These are phyloP conservation scores for Candida sanyiensis DNA, from an alignment of 805 yeast genomes.

Conservation along the genomic window DNA sequence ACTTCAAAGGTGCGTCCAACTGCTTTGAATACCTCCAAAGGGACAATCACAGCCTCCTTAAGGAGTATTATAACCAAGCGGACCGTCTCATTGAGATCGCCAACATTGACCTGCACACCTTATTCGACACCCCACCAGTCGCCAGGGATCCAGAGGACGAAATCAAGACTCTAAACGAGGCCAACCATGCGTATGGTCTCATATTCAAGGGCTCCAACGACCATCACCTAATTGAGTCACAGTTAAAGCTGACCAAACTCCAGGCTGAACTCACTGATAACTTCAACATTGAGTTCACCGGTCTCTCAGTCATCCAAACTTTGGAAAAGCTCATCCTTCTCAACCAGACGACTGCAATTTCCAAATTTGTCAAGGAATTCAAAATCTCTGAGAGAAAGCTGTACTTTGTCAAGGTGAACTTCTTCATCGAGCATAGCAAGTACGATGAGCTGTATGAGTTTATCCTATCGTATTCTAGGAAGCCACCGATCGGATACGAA, in stretches of 20 bases:
- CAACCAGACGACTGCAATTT: constrained; percentile 45
- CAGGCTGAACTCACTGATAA: constrained; percentile 39
- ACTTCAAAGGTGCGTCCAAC: constrained; percentile 34
- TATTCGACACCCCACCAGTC: constrained; percentile 5
- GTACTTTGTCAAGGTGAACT: constrained; percentile 47
- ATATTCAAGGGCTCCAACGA: constrained; percentile 32
- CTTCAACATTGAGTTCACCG: constrained; percentile 25
- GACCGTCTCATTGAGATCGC: constrained; percentile 49
- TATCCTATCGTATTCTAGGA: constrained; percentile 35
- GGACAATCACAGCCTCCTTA: constrained; percentile 34
- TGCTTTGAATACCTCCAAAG: constrained; percentile 30
- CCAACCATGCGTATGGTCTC: constrained; percentile 28
- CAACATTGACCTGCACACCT: constrained; percentile 31
- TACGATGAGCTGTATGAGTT: constrained; percentile 54
- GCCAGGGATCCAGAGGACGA: constrained; percentile 18
- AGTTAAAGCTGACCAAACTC: constrained; percentile 34
- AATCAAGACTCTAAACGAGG: constrained; percentile 24
- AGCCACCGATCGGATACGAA: constrained; percentile 67
- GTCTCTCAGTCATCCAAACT: constrained; percentile 37
- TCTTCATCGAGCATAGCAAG: constrained; percentile 38
- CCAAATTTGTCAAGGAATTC: constrained; percentile 28
- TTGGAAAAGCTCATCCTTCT: constrained; percentile 38
- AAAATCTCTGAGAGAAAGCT: constrained; percentile 52
- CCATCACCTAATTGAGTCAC: constrained; percentile 38
- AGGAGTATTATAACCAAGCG: constrained; percentile 58